Evolutionary conservation across 2,329 filamentous ascomycete species (phyloP).

Genomic region (Aspergillus fijiensis): DNA sequence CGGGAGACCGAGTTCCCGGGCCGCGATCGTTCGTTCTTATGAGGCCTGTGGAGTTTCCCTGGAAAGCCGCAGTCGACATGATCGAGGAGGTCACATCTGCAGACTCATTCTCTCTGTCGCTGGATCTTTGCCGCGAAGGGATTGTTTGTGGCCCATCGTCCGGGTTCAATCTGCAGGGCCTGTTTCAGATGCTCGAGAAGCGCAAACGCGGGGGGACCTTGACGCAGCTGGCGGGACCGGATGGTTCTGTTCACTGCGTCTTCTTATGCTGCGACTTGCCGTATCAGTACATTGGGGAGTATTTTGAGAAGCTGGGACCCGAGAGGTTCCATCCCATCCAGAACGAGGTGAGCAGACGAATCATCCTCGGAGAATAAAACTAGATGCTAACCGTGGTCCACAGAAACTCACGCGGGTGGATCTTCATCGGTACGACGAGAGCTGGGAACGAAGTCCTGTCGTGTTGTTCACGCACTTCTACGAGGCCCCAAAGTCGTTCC

Average conservation of each 20-base stretch:
- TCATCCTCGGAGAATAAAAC: neutral
- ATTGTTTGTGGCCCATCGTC: conserved; percentile 62
- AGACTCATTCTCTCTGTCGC: conserved; percentile 54
- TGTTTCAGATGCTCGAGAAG: conserved; percentile 53
- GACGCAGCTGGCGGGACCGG: conserved; percentile 43
- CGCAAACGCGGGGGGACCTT: conserved; percentile 49
- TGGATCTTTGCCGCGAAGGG: conserved; percentile 57
- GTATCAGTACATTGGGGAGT: conserved; percentile 62
- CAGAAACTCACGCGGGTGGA: conserved; percentile 53
- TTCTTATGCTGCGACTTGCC: conserved; percentile 65
- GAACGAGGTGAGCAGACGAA: conserved; percentile 40
- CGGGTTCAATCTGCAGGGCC: conserved; percentile 57
- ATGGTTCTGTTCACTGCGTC: conserved; percentile 53
- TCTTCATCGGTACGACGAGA: conserved; percentile 56
- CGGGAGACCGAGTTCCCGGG: conserved; percentile 59
- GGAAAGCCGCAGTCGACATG: conserved; percentile 55
- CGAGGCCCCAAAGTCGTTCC: conserved; percentile 22
- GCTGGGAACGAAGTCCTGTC: conserved; percentile 51
- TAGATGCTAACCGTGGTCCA: conserved; percentile 5
- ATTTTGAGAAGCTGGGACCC: conserved; percentile 56
- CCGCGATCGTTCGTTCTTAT: conserved; percentile 56
- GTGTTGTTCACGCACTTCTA: conserved; percentile 43
- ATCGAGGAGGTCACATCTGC: conserved; percentile 58
- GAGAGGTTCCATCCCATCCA: conserved; percentile 52
- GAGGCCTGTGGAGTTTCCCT: conserved; percentile 57